Evolutionary conservation across 768 basidiomycete species (phyloP), one percentile per base, ranked within the genome.

Genomic region (Leccinum uliginosum): DNA sequence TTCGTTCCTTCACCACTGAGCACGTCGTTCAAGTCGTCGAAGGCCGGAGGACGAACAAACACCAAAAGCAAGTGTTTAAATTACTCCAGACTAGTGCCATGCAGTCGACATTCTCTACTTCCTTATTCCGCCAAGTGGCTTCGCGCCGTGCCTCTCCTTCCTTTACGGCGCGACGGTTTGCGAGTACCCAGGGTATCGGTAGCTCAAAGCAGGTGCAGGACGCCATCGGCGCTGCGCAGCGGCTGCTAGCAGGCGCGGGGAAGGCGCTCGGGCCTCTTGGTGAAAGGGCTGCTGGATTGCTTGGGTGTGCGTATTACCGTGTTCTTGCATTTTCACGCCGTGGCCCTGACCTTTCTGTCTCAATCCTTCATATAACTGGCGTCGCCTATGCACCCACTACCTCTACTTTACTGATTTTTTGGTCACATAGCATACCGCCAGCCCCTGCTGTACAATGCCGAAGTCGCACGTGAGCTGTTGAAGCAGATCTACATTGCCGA

Each of bases 401-500:
- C 15, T 30, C 26, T 45, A 0, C 23, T 43, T 30, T 14, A 24
- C 50, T 30, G 19, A 55, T 45, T 46, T 46, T 48, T 35, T 44
- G 47, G 48, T 21, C 17, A 5, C 23, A 34, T 58, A 83, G 92
- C 84, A 10, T 91, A 92, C 76, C 83, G 84, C 59, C 79, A 89
- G 66, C 91, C 91, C 5, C 67, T 93, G 34, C 58, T 82, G 27
- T 93, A 93, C 78, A 93, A 93, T 76, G 75, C 89, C 27, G 68
- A 85, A 53, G 90, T 95, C 49, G 77, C 83, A 19, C 83, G 85
- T 52, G 91, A 93, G 67, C 63, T 96, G 50, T 65, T 81, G 52
- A 90, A 89, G 74, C 85, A 88, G 59, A 76, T 92, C 52, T 91
- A 91, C 73, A 66, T 81, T 53, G 78, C 80, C 38, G 90, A 92